Conservation (phyloP, 108 stramenopile genomes). For the Nitzschia inconspicua region DNA sequence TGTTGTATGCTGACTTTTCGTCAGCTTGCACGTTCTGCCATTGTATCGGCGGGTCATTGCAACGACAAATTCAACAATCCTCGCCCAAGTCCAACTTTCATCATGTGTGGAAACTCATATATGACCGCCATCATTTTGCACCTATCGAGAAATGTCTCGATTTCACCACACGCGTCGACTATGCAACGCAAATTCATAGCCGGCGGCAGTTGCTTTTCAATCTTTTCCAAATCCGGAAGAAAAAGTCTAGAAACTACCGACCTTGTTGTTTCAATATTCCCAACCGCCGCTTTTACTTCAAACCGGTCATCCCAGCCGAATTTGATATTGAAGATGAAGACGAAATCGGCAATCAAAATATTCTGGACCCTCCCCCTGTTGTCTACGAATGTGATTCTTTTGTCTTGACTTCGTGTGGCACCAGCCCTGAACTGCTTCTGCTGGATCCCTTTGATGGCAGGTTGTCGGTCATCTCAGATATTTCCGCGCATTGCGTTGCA, state of each 20-base stretch:
- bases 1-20: slow-evolving; percentile 36
- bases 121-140: slow-evolving; percentile 34
- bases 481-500: no score
- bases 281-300: slow-evolving; percentile 46
- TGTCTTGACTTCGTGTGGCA: slow-evolving; percentile 32
- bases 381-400: slow-evolving; percentile 58
- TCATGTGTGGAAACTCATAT: slow-evolving; percentile 36
- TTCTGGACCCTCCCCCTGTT: slow-evolving; percentile 48
- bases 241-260: neutral
- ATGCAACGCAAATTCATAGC: slow-evolving; percentile 21
- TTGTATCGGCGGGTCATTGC: slow-evolving; percentile 1
- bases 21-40: slow-evolving; percentile 18
- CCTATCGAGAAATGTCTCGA: slow-evolving; percentile 2
- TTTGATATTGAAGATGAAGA: slow-evolving; percentile 23
- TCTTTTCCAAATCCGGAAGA: slow-evolving; percentile 3
- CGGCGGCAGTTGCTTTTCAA: slow-evolving; percentile 34
- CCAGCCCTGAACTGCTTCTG: slow-evolving; percentile 38
- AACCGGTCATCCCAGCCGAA: slow-evolving; percentile 39
- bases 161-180: neutral
- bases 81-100: neutral
- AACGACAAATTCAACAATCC: neutral
- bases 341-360: slow-evolving; percentile 8
- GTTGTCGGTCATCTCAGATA: slow-evolving; percentile 34
- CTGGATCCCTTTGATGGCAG: slow-evolving; percentile 60
- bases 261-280: slow-evolving; percentile 32